Base-by-base conservation (phyloP, 805 yeast genomes). In the Starmerella vaccinii region DNA sequence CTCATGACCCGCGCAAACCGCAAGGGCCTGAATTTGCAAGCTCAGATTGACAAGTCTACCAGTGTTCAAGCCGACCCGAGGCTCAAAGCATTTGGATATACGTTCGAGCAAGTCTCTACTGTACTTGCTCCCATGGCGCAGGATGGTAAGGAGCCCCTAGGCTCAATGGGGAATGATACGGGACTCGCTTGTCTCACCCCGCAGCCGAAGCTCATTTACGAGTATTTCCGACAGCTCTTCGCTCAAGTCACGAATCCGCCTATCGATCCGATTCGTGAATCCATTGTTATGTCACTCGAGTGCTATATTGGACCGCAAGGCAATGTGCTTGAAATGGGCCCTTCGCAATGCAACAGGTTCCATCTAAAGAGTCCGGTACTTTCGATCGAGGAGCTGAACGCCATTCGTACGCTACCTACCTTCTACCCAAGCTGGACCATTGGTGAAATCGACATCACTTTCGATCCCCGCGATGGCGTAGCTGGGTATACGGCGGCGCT, bases 201-300 rank as follows among this genome's bases (percentile, higher is more conserved):
- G 65, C 95, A 88, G 69, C 97, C 98, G 39, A 82, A 82, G 59
- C 71, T 92, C 56, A 72, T 87, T 56, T 90, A 84, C 67, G 98
- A 92, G 63, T 90, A 90, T 71, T 92, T 90, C 75, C 81, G 95
- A 63, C 95, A 90, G 68, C 76, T 90, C 63, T 90, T 90, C 71
- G 98, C 98, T 19, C 98, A 90, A 71, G 98, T 90, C 50, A 90
- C 98, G 29, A 90, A 90, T 71, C 98, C 98, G 51, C 97, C 98
- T 46, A 92, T 90, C 65, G 98, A 90, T 67, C 97, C 98, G 47
- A 92, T 90, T 61, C 82, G 97, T 68, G 98, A 90, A 71, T 82
- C 82, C 53, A 85, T 90, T 60, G 97, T 92, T 63, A 90, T 90
- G 98, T 86, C 96, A 12, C 76, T 92, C 59, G 96, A 90, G 68